Conservation (phyloP, 768 basidiomycete species). For the Suillus luteus region DNA sequence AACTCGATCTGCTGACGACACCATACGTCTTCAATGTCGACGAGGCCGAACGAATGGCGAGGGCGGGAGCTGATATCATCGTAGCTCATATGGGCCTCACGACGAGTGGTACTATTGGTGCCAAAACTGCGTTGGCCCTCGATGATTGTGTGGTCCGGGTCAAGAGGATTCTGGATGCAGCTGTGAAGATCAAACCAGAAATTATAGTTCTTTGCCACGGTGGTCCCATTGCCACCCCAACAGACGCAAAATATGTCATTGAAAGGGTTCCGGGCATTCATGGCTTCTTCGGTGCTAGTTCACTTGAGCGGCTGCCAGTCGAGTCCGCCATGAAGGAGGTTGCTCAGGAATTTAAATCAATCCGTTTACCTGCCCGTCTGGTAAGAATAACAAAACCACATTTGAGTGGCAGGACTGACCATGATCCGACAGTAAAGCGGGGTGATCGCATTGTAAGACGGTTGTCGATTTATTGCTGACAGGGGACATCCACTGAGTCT, state of each 20-base stretch:
- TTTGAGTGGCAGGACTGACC: slow-evolving; percentile 3
- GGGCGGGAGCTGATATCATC: slow-evolving; percentile 28
- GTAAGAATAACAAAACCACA: neutral
- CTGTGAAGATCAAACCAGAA: slow-evolving; percentile 19
- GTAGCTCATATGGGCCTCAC: slow-evolving; percentile 34
- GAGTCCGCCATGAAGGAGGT: slow-evolving; percentile 24
- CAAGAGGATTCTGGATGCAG: slow-evolving; percentile 22
- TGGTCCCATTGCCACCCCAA: slow-evolving; percentile 28
- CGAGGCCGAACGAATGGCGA: slow-evolving; percentile 28
- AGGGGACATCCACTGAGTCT: neutral
- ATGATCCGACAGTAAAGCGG: neutral
- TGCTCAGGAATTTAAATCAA: slow-evolving; percentile 27
- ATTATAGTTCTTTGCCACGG: slow-evolving; percentile 27
- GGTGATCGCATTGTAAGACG: neutral
- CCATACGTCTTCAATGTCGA: slow-evolving; percentile 31
- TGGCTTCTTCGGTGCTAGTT: slow-evolving; percentile 33
- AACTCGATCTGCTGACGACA: slow-evolving; percentile 27
- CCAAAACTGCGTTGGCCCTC: slow-evolving; percentile 24
- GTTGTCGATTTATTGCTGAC: neutral
- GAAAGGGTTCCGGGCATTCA: slow-evolving; percentile 19
- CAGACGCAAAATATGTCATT: slow-evolving; percentile 26
- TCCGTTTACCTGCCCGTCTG: slow-evolving; percentile 14
- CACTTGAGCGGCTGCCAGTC: slow-evolving; percentile 28
- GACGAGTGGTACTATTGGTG: slow-evolving; percentile 29
- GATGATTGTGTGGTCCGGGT: slow-evolving; percentile 27